Percentiles rank a stretch among this genome's conserved stretches.
Conservation (phyloP, 805 yeast species). For the Myxozyma lipomycoides region DNA sequence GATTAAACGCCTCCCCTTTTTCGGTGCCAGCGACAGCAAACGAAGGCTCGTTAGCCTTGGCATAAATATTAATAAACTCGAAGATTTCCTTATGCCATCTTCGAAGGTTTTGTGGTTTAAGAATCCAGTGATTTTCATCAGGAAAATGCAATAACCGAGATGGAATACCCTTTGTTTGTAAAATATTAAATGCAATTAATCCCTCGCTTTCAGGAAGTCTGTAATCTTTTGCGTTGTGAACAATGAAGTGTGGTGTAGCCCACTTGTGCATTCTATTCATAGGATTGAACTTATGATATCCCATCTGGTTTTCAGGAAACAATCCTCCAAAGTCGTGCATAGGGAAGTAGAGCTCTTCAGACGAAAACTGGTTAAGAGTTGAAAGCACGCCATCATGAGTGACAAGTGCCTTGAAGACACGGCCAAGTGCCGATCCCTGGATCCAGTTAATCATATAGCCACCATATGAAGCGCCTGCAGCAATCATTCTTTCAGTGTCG, state of each 20-base stretch:
- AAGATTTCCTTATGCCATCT: constrained; percentile 33
- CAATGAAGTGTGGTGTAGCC: constrained; percentile 32
- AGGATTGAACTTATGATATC: constrained; percentile 30
- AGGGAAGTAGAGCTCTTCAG: constrained; percentile 32
- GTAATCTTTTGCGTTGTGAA: constrained; percentile 31
- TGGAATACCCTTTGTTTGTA: constrained; percentile 29
- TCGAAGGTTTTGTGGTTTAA: constrained; percentile 31
- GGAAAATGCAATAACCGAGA: constrained; percentile 30
- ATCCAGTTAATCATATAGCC: constrained; percentile 35
- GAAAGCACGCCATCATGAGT: constrained; percentile 32
- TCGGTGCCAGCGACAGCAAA: neutral
- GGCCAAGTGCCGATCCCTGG: constrained; percentile 32
- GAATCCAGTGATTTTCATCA: constrained; percentile 33
- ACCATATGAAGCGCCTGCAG: constrained; percentile 34
- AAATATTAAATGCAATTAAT: constrained; percentile 30
- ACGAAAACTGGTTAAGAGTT: constrained; percentile 27
- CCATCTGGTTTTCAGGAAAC: constrained; percentile 26
- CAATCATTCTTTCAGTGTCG: constrained; percentile 29
- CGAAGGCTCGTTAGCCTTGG: constrained; percentile 1
- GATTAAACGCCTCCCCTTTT: neutral
- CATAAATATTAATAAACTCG: constrained; percentile 20
- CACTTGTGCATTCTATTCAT: constrained; percentile 28
- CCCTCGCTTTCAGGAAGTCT: constrained; percentile 33
- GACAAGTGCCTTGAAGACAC: constrained; percentile 31
- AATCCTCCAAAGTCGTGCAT: constrained; percentile 31